Evolutionary conservation across 495 filamentous ascomycete genomes (phyloP), one percentile per base, ranked within the genome.

Genomic region (Xylaria curta): DNA sequence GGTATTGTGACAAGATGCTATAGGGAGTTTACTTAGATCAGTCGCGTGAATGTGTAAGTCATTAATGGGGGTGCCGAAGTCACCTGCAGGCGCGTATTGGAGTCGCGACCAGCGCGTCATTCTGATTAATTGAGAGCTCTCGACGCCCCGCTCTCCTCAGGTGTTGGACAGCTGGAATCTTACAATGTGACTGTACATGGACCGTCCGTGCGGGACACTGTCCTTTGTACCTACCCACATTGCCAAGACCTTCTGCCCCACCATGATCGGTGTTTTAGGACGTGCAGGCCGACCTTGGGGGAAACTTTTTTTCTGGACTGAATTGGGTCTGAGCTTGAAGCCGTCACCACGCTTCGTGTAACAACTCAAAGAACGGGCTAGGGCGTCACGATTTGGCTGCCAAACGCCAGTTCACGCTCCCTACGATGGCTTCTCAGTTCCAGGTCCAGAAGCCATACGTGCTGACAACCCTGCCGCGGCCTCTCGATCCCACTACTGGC

Each of bases 401-500:
- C 9, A 24, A 19, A 46, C n/a, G 40, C 53, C 8, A 49, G 31
- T 26, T 15, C 36, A 9, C 24, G 36, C 21, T 31, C 49, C 8
- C 62, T 15, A n/a, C 64, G 47, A 89, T 89, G 86, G 85, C 86
- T 70, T 83, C 86, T 56, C 82, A 84, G 66, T 84, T 87, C 56
- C 82, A 87, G 56, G 81, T 90, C 28, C 85, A 88, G 76, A 83
- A 82, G 73, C 87, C 88, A 12, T 88, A 87, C 71, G 85, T 91
- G 67, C 81, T 95, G 73, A 89, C 91, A 44, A 82, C 89, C 54
- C 82, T 95, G 76, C 90, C 91, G 38, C 83, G 83, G 62, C 90
- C 91, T 26, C 83, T 93, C 68, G 88, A 90, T 69, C 88, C 81
- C 36, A 85, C 81, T 19, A 86, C 83, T 36, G 88, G 89, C 33